Evolutionary conservation across 2,329 filamentous ascomycete species (phyloP).

Genomic region (Xylariaceae sp.): DNA sequence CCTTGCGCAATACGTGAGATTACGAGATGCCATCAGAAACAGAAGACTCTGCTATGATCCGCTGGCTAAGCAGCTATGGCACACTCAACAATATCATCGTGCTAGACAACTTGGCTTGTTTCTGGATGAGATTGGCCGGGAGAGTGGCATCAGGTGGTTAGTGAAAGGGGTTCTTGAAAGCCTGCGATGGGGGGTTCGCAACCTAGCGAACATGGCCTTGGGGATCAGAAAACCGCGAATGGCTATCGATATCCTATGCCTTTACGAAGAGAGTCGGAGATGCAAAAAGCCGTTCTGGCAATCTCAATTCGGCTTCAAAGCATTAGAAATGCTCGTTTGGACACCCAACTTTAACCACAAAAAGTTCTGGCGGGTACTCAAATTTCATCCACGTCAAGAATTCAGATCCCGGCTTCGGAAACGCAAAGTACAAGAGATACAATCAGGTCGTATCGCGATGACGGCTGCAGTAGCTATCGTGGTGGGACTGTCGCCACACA

Average conservation of each 20-base stretch:
- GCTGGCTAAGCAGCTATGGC: slow-evolving; percentile 23
- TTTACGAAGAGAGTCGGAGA: slow-evolving; percentile 16
- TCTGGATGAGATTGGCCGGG: slow-evolving; percentile 26
- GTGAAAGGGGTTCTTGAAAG: slow-evolving; percentile 15
- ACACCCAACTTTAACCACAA: slow-evolving; percentile 15
- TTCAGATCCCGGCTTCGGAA: background rate
- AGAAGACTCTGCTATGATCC: slow-evolving; percentile 13
- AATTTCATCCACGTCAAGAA: slow-evolving; percentile 3
- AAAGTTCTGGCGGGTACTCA: slow-evolving; percentile 19
- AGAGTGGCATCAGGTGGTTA: slow-evolving; percentile 23
- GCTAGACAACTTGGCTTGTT: slow-evolving; percentile 22
- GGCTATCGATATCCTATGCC: slow-evolving; percentile 26
- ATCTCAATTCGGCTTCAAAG: slow-evolving; percentile 21
- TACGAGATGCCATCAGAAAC: slow-evolving; percentile 7
- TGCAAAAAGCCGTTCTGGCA: slow-evolving; percentile 21
- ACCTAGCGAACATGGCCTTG: slow-evolving; percentile 25
- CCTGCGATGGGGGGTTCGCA: slow-evolving; percentile 12
- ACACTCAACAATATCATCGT: slow-evolving; percentile 20
- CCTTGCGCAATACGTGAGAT: background rate
- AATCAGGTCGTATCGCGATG: slow-evolving; percentile 9
- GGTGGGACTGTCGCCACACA: slow-evolving; percentile 21
- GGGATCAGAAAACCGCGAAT: slow-evolving; percentile 22
- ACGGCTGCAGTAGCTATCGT: slow-evolving; percentile 19
- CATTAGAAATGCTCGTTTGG: slow-evolving; percentile 20
- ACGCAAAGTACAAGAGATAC: background rate